Base-by-base conservation (phyloP, 1,284 basidiomycete species). In the Athelia psychrophila region DNA sequence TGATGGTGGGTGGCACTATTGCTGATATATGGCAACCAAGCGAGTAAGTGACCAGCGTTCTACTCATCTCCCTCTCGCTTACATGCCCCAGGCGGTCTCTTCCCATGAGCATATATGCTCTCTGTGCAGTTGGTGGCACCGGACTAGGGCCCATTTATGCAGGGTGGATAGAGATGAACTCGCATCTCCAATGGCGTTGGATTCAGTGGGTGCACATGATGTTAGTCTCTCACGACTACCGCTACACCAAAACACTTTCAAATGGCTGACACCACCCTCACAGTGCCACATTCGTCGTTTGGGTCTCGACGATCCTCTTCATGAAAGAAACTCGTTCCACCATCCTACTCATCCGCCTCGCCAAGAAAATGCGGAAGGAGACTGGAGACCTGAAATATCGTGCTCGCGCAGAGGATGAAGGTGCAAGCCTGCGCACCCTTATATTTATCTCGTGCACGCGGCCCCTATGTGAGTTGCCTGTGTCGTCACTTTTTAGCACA, bases 121-220 rank as follows among this genome's bases (percentile, higher is more conserved):
- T 84, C 2, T 68, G 72, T 16, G 82, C 80, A 0, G 66, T 90
- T 25, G 77, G 76, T 18, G 79, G 79, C 1, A 82, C 81, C 0
- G 87, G 86, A 0, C 54, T 90, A 1, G 89, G 86, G 2, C 82
- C 87, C 1, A 68, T 86, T 0, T 71, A 78, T 18, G 77, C 81
- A 3, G 85, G 84, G 2, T 91, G 83, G 80, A 81, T 90, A 8
- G 86, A 88, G 60, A 77, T 82, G 60, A 80, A 85, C 52, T 64
- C 70, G 0, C 69, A 69, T 9, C 63, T 92, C 30, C 73, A 75
- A 51, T 93, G 91, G 90, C 75, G 86, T 30, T 92, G 90, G 89
- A 89, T 92, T 13, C 83, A 91, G 66, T 91, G 88, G 88, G 77
- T 91, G 23, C 81, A 86, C 56, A 73, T 83, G 63, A 88, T 84